Base-by-base conservation (phyloP, 345 rosid genomes). In the Hibiscus syriacus region DNA sequence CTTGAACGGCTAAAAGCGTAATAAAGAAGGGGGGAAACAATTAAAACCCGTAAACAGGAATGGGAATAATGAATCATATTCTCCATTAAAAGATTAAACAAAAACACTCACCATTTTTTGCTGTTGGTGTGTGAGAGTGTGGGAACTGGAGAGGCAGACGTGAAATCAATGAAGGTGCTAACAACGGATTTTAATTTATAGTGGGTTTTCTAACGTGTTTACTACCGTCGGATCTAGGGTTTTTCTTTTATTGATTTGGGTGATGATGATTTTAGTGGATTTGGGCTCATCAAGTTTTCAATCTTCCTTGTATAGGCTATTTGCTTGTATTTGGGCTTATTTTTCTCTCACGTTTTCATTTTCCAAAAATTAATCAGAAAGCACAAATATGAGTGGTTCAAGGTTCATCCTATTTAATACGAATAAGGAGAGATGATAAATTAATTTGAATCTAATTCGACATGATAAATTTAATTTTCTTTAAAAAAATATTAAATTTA, bases 1-100 rank as follows among this genome's bases (percentile, higher is more conserved):
- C 87, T 91, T 89, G 85, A 91, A 92, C 38, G 90, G 88, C 97
- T 91, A 62, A 63, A 73, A 12, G 2, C 0, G 17, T 14, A 2
- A 22, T 6, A 1, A 22, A 53, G 25, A 59, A 23, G 36, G 53
- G 2, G 65, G 2, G 10, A 16, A 4, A 7, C 2, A 72, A 43
- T 39, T 50, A 52, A 17, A 49, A 65, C 6, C 2, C 30, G 3
- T 53, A 36, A 1, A 53, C 8, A 45, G 1, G 49, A 56, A 8
- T 3, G 4, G 29, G 32, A 9, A 29, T 26, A 9, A 26, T 1
- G 20, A 8, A 34, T 2, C 8, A 0, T 61, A 13, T 9, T 17
- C 4, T 20, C 5, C 8, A 5, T 32, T 0, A 1, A 7, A 62
- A 20, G 50, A 3, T 16, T n/a, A 29, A 30, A 36, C 41, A 34